These are phyloP conservation scores for Ampelocalamus luodianensis DNA, from an alignment of 176 grass and related monocot genomes.

Conservation along the genomic window DNA sequence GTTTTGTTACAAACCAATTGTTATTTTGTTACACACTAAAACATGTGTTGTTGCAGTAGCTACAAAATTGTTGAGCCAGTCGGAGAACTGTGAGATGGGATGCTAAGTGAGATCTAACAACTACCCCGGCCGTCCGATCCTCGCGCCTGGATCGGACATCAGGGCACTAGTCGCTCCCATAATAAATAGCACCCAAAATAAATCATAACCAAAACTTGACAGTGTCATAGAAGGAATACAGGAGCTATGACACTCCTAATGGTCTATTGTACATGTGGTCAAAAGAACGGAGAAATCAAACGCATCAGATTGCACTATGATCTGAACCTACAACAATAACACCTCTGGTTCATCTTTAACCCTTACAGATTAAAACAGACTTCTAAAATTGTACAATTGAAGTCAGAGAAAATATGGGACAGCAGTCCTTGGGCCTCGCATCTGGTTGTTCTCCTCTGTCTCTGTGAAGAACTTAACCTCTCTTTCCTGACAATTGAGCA, in stretches of 20 bases:
- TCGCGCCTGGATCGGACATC: no score
- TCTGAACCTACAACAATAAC: constrained; percentile 60
- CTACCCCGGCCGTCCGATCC: no score
- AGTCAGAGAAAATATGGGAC: constrained; percentile 96
- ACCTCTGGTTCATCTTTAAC: constrained; percentile 56
- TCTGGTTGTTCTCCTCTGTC: constrained; percentile 99
- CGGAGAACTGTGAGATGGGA: no score
- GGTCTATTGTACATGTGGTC: constrained; percentile 82
- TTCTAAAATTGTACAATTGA: constrained; percentile 62
- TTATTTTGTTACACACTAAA: no score
- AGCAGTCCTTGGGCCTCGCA: constrained; percentile 88
- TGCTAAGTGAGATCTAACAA: no score
- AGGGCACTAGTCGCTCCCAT: no score
- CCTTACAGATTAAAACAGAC: constrained; percentile 54
- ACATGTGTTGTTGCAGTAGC: no score
- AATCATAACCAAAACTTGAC: constrained; percentile 54
- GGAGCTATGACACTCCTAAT: constrained; percentile 48
- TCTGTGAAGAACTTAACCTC: constrained; percentile 98
- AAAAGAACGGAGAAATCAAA: constrained; percentile 61
- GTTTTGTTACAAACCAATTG: no score
- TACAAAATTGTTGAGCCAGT: no score
- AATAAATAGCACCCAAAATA: constrained; percentile 36
- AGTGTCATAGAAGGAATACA: constrained; percentile 56
- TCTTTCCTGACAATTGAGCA: constrained; percentile 60
- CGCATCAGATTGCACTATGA: constrained; percentile 60